Conservation (phyloP, 345 rosid genomes). For the Viola odorata region DNA sequence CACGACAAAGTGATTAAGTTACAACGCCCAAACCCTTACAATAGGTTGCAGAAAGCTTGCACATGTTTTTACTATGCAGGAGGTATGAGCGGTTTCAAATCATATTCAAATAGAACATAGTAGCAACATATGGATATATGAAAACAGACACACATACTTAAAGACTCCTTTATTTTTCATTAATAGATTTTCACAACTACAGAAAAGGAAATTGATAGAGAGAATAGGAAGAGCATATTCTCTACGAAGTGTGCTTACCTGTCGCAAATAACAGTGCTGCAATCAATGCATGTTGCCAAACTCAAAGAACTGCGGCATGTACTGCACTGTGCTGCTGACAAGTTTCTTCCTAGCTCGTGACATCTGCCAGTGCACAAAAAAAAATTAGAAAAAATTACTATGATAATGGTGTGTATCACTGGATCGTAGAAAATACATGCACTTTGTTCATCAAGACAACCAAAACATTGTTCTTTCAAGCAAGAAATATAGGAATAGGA, state of each 20-base stretch:
- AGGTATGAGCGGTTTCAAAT: not conserved
- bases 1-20: not conserved
- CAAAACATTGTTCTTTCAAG: too few species aligned
- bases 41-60: not conserved
- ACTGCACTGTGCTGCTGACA: constrained; percentile 45
- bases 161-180: too few species aligned
- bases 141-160: too few species aligned
- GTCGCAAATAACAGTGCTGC: constrained; percentile 54
- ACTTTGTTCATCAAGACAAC: too few species aligned
- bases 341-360: constrained; percentile 42
- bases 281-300: constrained; percentile 60
- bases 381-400: not conserved
- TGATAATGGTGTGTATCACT: not conserved
- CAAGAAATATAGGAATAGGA: too few species aligned
- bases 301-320: constrained; percentile 43
- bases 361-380: constrained; percentile 41
- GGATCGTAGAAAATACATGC: not conserved
- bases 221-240: not conserved
- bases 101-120: too few species aligned
- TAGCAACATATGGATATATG: too few species aligned
- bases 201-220: too few species aligned
- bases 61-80: not conserved
- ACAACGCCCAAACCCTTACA: not conserved
- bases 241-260: constrained; percentile 28
- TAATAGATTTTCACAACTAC: too few species aligned